Percentiles rank a stretch among this genome's conserved stretches.
Conservation (phyloP, 768 basidiomycete genomes). For the Tylopilus rubrobrunneus region DNA sequence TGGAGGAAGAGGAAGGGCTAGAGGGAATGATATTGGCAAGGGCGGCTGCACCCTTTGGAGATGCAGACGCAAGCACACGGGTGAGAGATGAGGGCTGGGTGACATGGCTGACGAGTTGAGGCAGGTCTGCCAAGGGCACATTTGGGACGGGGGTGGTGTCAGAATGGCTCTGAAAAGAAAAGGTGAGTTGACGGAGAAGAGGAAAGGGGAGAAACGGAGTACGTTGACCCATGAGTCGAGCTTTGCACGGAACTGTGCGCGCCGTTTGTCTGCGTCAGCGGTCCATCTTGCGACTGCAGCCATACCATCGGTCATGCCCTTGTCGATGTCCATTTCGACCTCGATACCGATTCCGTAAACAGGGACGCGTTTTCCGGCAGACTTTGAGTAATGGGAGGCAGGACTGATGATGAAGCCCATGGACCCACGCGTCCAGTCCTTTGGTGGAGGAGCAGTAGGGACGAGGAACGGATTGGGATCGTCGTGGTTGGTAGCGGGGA, state of each 20-base stretch:
- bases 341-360: constrained; percentile 86
- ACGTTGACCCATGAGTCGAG: constrained; percentile 65
- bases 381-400: constrained; percentile 68
- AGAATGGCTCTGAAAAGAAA: constrained; percentile 46
- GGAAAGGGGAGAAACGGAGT: background rate
- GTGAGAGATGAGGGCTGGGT: constrained; percentile 66
- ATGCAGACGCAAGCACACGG: constrained; percentile 65
- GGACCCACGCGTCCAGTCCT: constrained; percentile 75
- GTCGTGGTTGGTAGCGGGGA: constrained; percentile 36
- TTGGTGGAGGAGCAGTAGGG: constrained; percentile 37
- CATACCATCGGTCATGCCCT: constrained; percentile 79
- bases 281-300: constrained; percentile 89
- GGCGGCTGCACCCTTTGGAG: constrained; percentile 52
- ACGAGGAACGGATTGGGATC: constrained; percentile 74
- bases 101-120: constrained; percentile 44
- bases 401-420: constrained; percentile 77
- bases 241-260: constrained; percentile 54
- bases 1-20: constrained; percentile 36
- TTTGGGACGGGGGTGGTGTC: constrained; percentile 43
- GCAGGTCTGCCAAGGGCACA: constrained; percentile 64
- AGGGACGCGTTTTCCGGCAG: constrained; percentile 61
- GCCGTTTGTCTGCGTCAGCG: constrained; percentile 58
- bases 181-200: constrained; percentile 7
- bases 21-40: constrained; percentile 32
- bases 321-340: constrained; percentile 81